Evolutionary conservation across 768 basidiomycete genomes (phyloP).

Genomic region (Suillus subaureus): DNA sequence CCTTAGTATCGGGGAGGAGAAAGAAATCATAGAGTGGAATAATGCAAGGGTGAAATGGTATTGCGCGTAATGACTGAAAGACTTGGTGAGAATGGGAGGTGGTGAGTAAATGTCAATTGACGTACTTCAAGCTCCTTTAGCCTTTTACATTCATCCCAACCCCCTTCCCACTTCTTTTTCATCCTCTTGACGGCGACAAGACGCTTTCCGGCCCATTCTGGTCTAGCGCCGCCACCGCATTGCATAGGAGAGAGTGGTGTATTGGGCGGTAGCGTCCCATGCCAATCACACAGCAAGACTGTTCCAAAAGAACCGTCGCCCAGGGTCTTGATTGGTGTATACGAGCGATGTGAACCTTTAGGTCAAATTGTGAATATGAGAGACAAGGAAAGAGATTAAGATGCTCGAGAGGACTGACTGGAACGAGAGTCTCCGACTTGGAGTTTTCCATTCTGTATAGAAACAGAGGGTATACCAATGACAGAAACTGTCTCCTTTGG

Average conservation of each 20-base stretch:
- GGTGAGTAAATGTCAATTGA: slow-evolving; percentile 19
- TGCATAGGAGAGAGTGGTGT: slow-evolving; percentile 94
- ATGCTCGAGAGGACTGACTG: slow-evolving; percentile 50
- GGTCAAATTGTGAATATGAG: slow-evolving; percentile 18
- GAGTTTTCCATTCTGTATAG: slow-evolving; percentile 68
- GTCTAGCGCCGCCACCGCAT: slow-evolving; percentile 86
- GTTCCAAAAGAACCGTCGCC: slow-evolving; percentile 99
- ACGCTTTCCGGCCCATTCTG: slow-evolving; percentile 93
- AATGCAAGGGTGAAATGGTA: slow-evolving; percentile 95
- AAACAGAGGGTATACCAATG: slow-evolving; percentile 74
- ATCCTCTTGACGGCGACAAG: slow-evolving; percentile 97
- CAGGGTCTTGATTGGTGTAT: slow-evolving; percentile 93
- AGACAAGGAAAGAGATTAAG: slow-evolving; percentile 1
- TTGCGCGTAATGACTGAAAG: slow-evolving; percentile 85
- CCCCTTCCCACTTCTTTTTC: slow-evolving; percentile 97
- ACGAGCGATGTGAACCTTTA: slow-evolving; percentile 82
- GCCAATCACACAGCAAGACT: slow-evolving; percentile 99
- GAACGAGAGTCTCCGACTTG: slow-evolving; percentile 72
- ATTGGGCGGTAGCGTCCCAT: slow-evolving; percentile 90
- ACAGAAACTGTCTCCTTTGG: slow-evolving; percentile 67
- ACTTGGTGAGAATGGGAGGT: slow-evolving; percentile 18
- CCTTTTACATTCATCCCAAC: slow-evolving; percentile 96
- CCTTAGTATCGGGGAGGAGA: slow-evolving; percentile 92
- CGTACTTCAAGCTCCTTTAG: slow-evolving; percentile 94
- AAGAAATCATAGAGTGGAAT: slow-evolving; percentile 99